These are phyloP conservation scores for Fusarium compactum DNA, from an alignment of 2,329 filamentous ascomycete genomes.

Conservation along the genomic window DNA sequence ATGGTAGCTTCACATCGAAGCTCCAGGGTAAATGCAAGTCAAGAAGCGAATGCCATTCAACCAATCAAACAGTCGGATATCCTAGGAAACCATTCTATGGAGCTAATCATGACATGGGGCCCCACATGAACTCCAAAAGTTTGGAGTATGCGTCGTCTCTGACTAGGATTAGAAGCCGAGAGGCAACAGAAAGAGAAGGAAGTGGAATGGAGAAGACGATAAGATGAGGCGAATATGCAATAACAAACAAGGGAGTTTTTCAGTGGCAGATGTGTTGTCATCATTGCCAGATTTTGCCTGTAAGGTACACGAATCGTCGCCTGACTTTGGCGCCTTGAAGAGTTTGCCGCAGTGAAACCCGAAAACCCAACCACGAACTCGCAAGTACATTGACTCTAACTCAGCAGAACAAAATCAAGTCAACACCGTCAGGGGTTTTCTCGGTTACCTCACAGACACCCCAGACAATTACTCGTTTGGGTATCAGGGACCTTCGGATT, in stretches of 20 bases:
- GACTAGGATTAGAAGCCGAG: constrained; percentile 8
- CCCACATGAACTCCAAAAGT: constrained; percentile 22
- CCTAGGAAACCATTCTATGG: constrained; percentile 1
- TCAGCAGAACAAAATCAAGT: constrained; percentile 1
- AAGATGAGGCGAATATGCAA: constrained; percentile 12
- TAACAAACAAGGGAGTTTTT: neutral
- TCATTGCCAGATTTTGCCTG: constrained; percentile 6
- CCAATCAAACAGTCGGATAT: neutral
- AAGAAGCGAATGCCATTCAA: neutral
- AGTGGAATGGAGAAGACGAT: constrained; percentile 8
- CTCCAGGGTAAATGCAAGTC: constrained; percentile 18
- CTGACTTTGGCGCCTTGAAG: constrained; percentile 6
- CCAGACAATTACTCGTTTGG: constrained; percentile 11
- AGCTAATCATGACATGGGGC: constrained; percentile 27
- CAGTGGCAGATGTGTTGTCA: neutral
- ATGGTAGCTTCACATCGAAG: neutral
- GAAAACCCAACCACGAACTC: constrained; percentile 20
- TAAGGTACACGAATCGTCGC: constrained; percentile 19
- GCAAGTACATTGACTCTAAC: neutral
- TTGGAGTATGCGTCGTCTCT: constrained; percentile 19
- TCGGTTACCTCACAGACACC: constrained; percentile 15
- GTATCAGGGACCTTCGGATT: constrained; percentile 9
- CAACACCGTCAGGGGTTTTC: constrained; percentile 6
- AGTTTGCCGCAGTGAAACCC: constrained; percentile 30
- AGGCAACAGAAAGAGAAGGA: constrained; percentile 20